Conservation (phyloP, 1,284 basidiomycete genomes). For the Schizophyllum amplum region DNA sequence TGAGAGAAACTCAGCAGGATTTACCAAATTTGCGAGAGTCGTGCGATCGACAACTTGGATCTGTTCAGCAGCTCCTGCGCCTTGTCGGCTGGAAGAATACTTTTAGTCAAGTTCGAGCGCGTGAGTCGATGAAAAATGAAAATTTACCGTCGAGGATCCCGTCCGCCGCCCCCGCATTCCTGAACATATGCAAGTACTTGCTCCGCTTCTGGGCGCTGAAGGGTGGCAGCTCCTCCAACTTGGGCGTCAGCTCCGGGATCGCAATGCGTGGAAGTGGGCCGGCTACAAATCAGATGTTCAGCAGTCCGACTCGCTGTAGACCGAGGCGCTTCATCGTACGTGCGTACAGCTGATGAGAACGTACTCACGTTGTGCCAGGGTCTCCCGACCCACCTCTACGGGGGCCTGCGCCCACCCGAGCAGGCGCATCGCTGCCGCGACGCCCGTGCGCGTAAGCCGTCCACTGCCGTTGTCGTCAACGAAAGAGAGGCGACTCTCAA, state of each 20-base stretch:
- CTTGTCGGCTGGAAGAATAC: constrained; percentile 2
- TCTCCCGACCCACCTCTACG: constrained; percentile 3
- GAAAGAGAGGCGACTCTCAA: no score
- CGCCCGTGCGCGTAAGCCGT: constrained; percentile 7
- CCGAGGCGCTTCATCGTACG: no score
- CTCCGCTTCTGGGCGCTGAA: constrained; percentile 7
- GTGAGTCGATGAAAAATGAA: neutral
- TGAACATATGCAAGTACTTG: constrained; percentile 10
- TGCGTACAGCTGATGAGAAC: neutral
- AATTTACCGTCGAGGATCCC: constrained; percentile 8
- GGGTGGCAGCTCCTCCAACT: constrained; percentile 4
- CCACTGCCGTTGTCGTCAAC: no score
- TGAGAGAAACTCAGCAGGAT: neutral
- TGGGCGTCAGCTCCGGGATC: constrained; percentile 3
- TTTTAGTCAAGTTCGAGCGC: no score
- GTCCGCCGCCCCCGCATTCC: constrained; percentile 3
- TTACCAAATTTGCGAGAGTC: constrained; percentile 11
- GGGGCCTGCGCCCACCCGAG: constrained; percentile 13
- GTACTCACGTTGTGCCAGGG: constrained; percentile 8
- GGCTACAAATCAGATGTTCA: no score
- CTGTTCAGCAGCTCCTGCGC: constrained; percentile 12
- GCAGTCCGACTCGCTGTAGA: no score
- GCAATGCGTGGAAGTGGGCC: constrained; percentile 11
- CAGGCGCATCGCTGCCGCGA: constrained; percentile 8
- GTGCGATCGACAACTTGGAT: constrained; percentile 8